These are phyloP conservation scores for Fusarium goolgardi DNA, from an alignment of 2,329 filamentous ascomycete species.

Conservation along the genomic window DNA sequence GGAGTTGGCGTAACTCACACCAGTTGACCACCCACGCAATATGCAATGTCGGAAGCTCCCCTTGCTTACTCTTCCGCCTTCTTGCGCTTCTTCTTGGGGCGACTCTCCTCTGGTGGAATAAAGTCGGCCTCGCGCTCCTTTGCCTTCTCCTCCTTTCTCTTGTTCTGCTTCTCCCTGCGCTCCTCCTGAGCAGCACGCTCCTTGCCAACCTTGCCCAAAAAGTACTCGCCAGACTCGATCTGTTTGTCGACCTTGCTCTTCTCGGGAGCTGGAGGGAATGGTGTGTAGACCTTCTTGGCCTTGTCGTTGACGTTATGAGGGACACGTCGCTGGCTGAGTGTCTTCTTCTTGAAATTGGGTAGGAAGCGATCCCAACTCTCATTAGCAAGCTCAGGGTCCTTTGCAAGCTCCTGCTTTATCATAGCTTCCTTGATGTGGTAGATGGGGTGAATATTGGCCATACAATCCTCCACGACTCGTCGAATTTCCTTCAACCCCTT, in stretches of 20 bases:
- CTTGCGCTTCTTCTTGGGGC: constrained; percentile 73
- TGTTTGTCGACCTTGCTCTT: constrained; percentile 99
- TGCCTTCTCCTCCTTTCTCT: constrained; percentile 89
- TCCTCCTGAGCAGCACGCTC: constrained; percentile 83
- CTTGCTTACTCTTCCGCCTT: constrained; percentile 56
- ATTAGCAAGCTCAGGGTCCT: constrained; percentile 84
- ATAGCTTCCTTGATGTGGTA: constrained; percentile 82
- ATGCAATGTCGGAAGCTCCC: constrained; percentile 27
- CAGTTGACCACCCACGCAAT: constrained; percentile 33
- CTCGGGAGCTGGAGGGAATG: constrained; percentile 95
- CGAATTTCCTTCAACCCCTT: constrained; percentile 94
- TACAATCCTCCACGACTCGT: constrained; percentile 91
- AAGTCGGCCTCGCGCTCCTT: constrained; percentile 88
- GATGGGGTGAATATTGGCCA: constrained; percentile 97
- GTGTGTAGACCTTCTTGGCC: constrained; percentile 92
- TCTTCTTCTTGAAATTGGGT: constrained; percentile 96
- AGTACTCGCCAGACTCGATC: constrained; percentile 98
- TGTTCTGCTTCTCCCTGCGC: constrained; percentile 83
- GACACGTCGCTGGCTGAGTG: constrained; percentile 82
- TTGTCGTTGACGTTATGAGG: constrained; percentile 93
- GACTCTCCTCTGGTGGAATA: constrained; percentile 83
- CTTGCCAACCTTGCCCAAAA: constrained; percentile 92
- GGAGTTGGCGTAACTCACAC: constrained; percentile 35
- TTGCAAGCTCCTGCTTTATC: constrained; percentile 92
- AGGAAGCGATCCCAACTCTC: constrained; percentile 97